Conservation (phyloP, 768 basidiomycete genomes). For the Auricularia auricula-judae region DNA sequence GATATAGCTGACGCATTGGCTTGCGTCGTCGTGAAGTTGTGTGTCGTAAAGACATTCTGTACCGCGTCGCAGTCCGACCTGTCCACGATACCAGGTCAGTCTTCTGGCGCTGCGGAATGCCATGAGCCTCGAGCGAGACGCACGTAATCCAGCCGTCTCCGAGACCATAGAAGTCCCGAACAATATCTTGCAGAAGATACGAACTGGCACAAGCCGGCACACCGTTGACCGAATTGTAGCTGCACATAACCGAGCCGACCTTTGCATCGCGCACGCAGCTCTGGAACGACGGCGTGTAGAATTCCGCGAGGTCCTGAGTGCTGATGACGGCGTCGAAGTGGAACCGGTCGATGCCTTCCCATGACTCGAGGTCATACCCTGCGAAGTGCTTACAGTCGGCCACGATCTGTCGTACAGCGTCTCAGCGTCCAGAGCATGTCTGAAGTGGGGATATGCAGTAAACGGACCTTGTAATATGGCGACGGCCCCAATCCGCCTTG, state of each 20-base stretch:
- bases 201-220: constrained; percentile 44
- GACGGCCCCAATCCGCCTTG: constrained; percentile 47
- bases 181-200: constrained; percentile 36
- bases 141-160: constrained; percentile 25
- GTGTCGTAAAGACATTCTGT: constrained; percentile 37
- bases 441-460: background rate
- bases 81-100: too few species aligned
- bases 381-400: constrained; percentile 55
- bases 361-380: constrained; percentile 47
- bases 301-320: constrained; percentile 44
- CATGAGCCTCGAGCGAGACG: background rate
- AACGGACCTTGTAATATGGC: constrained; percentile 33
- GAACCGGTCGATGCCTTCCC: constrained; percentile 38
- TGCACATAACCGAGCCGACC: constrained; percentile 47
- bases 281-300: constrained; percentile 45
- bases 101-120: background rate
- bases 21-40: constrained; percentile 34
- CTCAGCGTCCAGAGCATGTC: background rate
- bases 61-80: constrained; percentile 49
- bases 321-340: constrained; percentile 45
- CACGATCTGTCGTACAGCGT: constrained; percentile 9
- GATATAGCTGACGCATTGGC: constrained; percentile 39
- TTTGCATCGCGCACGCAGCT: constrained; percentile 50
- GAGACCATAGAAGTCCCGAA: constrained; percentile 43
- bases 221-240: constrained; percentile 52